phyloP scores from a whole-genome alignment of 2,329 filamentous ascomycete genomes.

The Colletotrichum ledebouriae region DNA sequence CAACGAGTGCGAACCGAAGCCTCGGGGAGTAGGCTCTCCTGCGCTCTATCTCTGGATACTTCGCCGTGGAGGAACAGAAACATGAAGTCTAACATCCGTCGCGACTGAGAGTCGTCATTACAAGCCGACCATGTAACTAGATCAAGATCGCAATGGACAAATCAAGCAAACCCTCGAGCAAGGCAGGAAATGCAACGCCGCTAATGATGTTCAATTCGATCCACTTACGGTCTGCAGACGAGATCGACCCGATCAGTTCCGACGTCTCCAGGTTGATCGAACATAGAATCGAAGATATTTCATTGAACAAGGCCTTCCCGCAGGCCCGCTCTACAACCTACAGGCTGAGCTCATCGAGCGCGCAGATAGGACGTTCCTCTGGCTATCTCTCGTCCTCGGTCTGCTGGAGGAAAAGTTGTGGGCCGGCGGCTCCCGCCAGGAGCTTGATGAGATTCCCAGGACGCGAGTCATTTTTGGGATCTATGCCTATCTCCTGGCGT shows the following conservation, averaged over 20 bases:
- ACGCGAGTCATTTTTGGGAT: slow-evolving; percentile 40
- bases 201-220: slow-evolving; percentile 27
- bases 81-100: not conserved
- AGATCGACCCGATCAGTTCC: slow-evolving; percentile 40
- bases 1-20: slow-evolving; percentile 42
- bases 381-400: slow-evolving; percentile 43
- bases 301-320: slow-evolving; percentile 31
- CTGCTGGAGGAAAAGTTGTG: slow-evolving; percentile 39
- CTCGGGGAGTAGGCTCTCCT: slow-evolving; percentile 29
- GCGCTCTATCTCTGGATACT: slow-evolving; percentile 30
- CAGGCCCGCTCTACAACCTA: slow-evolving; percentile 33
- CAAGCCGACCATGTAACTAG: slow-evolving; percentile 43
- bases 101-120: slow-evolving; percentile 42
- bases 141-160: slow-evolving; percentile 43
- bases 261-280: slow-evolving; percentile 42
- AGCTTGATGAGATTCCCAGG: slow-evolving; percentile 40
- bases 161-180: not conserved
- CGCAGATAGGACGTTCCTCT: slow-evolving; percentile 45
- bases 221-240: slow-evolving; percentile 41
- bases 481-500: slow-evolving; percentile 41
- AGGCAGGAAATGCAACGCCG: not conserved
- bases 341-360: slow-evolving; percentile 33
- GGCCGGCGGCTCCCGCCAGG: slow-evolving; percentile 37
- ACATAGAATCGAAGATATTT: slow-evolving; percentile 35
- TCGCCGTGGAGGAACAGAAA: not conserved